These are phyloP conservation scores for Yueomyces sp. DNA, from an alignment of 805 yeast species.

Conservation along the genomic window DNA sequence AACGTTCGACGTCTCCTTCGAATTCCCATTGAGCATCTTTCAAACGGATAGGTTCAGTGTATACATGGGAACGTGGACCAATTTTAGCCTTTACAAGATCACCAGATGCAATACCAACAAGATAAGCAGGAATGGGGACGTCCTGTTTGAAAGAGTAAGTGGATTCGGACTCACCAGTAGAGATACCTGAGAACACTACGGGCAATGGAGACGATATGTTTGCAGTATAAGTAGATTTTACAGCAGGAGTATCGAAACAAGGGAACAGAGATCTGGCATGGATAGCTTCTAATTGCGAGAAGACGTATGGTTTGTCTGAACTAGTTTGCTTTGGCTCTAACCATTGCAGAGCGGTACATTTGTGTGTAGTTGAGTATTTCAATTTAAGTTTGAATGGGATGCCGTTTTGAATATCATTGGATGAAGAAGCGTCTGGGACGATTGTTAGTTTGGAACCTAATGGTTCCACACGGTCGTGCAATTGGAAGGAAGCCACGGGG, in stretches of 20 bases:
- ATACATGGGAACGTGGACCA: constrained; percentile 81
- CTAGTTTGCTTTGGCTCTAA: constrained; percentile 53
- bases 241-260: constrained; percentile 80
- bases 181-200: constrained; percentile 62
- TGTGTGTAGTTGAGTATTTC: constrained; percentile 53
- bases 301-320: constrained; percentile 53
- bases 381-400: constrained; percentile 24
- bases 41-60: constrained; percentile 59
- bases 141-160: constrained; percentile 50
- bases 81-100: constrained; percentile 51
- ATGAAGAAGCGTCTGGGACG: constrained; percentile 1
- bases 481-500: constrained; percentile 12
- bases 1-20: constrained; percentile 65
- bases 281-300: constrained; percentile 85
- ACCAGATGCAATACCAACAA: constrained; percentile 78
- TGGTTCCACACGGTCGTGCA: constrained; percentile 35
- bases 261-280: constrained; percentile 84
- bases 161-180: constrained; percentile 8
- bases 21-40: constrained; percentile 68
- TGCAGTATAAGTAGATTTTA: constrained; percentile 53
- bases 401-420: constrained; percentile 1
- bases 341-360: constrained; percentile 82
- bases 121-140: constrained; percentile 75
- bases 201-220: constrained; percentile 50
- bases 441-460: constrained; percentile 46